Conservation (phyloP, 2,329 filamentous ascomycete species). For the Colletotrichum liriopes region DNA sequence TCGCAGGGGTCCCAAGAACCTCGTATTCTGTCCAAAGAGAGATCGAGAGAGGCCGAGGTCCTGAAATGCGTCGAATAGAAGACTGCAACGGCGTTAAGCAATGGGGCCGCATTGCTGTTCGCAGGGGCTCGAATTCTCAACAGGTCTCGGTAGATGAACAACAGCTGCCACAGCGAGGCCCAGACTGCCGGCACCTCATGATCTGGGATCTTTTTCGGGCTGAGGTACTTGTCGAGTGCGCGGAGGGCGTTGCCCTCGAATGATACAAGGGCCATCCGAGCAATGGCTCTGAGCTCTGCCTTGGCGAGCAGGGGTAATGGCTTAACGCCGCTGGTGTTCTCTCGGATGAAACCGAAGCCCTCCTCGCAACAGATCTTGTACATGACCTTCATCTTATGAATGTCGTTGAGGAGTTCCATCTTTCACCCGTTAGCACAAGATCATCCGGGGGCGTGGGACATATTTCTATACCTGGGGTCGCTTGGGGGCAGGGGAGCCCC, state of each 20-base stretch:
- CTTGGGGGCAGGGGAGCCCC: background rate
- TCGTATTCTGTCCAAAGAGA: slow-evolving; percentile 7
- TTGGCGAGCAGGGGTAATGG: slow-evolving; percentile 58
- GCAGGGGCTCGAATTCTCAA: slow-evolving; percentile 40
- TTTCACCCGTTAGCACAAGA: slow-evolving; percentile 1
- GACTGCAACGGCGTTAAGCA: slow-evolving; percentile 45
- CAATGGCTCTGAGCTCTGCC: slow-evolving; percentile 58
- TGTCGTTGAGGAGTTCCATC: slow-evolving; percentile 57
- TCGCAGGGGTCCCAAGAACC: background rate
- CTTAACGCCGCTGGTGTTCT: slow-evolving; percentile 13
- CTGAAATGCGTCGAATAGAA: slow-evolving; percentile 46
- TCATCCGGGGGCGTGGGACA: no score
- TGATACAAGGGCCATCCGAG: slow-evolving; percentile 54
- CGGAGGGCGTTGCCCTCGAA: slow-evolving; percentile 57
- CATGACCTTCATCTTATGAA: slow-evolving; percentile 65
- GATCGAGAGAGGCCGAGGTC: slow-evolving; percentile 41
- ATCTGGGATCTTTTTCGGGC: slow-evolving; percentile 27
- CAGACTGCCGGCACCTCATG: slow-evolving; percentile 62
- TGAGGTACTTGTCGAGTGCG: slow-evolving; percentile 57
- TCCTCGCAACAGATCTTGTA: slow-evolving; percentile 64
- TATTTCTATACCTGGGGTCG: slow-evolving; percentile 15
- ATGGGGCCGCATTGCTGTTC: slow-evolving; percentile 6
- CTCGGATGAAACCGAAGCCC: slow-evolving; percentile 8
- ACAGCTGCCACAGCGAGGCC: slow-evolving; percentile 65
- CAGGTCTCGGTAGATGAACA: slow-evolving; percentile 65